Conservation (phyloP, 2,329 filamentous ascomycete genomes). For the Fusarium sororula region DNA sequence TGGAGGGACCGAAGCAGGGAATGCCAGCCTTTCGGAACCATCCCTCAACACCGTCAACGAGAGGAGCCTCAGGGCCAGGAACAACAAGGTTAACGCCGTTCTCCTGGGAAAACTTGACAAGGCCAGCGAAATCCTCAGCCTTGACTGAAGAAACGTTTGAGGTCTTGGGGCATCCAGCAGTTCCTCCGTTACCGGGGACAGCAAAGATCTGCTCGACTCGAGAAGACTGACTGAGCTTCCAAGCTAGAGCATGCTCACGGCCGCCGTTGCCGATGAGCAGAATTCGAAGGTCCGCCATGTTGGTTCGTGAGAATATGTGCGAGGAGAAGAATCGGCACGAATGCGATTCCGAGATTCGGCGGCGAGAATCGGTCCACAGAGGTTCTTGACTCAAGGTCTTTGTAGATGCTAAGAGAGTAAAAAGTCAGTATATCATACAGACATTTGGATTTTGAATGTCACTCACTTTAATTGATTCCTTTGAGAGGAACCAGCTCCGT, state of each 20-base stretch:
- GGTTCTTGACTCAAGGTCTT: slow-evolving; percentile 1
- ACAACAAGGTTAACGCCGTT: slow-evolving; percentile 84
- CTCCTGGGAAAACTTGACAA: slow-evolving; percentile 78
- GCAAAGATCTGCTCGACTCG: slow-evolving; percentile 78
- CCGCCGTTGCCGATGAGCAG: slow-evolving; percentile 94
- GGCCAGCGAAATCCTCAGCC: slow-evolving; percentile 78
- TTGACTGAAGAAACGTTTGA: slow-evolving; percentile 76
- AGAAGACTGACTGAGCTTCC: slow-evolving; percentile 88
- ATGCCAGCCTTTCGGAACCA: slow-evolving; percentile 81
- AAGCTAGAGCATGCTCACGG: slow-evolving; percentile 92
- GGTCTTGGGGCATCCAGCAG: slow-evolving; percentile 74
- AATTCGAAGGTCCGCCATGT: slow-evolving; percentile 65
- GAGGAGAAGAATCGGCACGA: slow-evolving; percentile 13
- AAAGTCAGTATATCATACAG: not conserved
- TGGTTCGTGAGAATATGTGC: slow-evolving; percentile 8
- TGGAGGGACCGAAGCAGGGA: slow-evolving; percentile 84
- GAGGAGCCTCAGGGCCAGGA: slow-evolving; percentile 90
- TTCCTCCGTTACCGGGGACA: slow-evolving; percentile 88
- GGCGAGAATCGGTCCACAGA: slow-evolving; percentile 13
- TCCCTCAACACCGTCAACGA: slow-evolving; percentile 88
- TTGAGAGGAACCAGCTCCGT: slow-evolving; percentile 35
- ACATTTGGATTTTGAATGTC: not conserved
- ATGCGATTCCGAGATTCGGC: slow-evolving; percentile 34
- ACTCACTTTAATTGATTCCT: slow-evolving; percentile 29
- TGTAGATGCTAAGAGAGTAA: slow-evolving; percentile 4